A percentile compares a stretch with the other conserved stretches of the same genome.
phyloP scores from a whole-genome alignment of 2,329 filamentous ascomycete genomes.

The Akanthomyces uredinophilus region DNA sequence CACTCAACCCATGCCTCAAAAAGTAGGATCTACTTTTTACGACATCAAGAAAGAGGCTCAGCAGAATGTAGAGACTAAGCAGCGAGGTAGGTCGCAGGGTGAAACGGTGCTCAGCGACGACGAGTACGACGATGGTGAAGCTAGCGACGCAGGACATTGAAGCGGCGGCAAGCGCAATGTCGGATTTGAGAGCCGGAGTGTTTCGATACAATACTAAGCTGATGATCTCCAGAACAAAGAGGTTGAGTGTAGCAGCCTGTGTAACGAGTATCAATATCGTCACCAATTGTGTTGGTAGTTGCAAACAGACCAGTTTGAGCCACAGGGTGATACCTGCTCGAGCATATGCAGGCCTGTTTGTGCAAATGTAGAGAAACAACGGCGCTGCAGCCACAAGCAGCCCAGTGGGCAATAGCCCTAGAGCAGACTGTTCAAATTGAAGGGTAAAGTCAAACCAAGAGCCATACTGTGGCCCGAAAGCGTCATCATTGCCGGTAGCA shows the following conservation, averaged over 20 bases:
- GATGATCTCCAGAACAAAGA: not conserved
- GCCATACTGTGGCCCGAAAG: not conserved
- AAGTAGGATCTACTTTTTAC: not conserved
- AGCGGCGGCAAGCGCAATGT: not conserved
- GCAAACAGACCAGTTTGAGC: not conserved
- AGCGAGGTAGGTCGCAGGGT: not conserved
- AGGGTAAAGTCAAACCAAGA: not conserved
- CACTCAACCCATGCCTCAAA: not conserved
- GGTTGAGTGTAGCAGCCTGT: not conserved
- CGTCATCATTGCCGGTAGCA: not conserved
- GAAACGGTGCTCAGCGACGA: not conserved
- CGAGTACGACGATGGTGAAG: not conserved
- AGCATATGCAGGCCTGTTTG: not conserved
- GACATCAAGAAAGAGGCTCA: not conserved
- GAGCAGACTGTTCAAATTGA: not conserved
- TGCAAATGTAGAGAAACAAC: not conserved
- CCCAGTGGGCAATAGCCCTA: not conserved
- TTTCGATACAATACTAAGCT: not conserved
- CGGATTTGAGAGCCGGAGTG: not conserved
- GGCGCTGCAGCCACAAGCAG: not conserved
- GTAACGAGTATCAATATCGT: not conserved
- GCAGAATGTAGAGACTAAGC: not conserved
- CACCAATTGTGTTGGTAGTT: not conserved
- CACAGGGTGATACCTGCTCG: not conserved
- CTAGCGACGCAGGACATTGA: not conserved